phyloP scores from a whole-genome alignment of 2,329 filamentous ascomycete species.

The Beauveria rudraprayagi region DNA sequence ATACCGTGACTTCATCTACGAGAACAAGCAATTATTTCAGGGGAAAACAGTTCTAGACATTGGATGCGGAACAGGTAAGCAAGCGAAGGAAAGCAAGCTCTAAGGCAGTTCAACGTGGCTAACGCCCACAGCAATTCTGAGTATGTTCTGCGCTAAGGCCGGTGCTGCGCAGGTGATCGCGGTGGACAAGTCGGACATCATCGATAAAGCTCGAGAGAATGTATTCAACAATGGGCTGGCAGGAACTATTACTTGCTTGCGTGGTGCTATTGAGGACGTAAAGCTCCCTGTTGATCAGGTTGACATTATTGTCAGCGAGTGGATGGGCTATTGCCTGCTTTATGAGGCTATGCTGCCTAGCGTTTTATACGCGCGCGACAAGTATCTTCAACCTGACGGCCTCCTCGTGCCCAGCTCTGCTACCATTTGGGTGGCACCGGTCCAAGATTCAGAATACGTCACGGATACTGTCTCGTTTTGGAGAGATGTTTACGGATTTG shows the following conservation, averaged over 20 bases:
- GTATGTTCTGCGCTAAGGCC: slow-evolving; percentile 89
- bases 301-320: slow-evolving; percentile 92
- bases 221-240: slow-evolving; percentile 72
- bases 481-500: slow-evolving; percentile 89
- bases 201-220: slow-evolving; percentile 78
- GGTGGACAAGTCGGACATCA: slow-evolving; percentile 87
- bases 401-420: slow-evolving; percentile 82
- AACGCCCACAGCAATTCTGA: slow-evolving; percentile 59
- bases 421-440: slow-evolving; percentile 73
- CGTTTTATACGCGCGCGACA: slow-evolving; percentile 79
- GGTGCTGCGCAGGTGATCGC: slow-evolving; percentile 81
- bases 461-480: slow-evolving; percentile 76
- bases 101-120: background rate
- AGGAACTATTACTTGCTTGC: slow-evolving; percentile 67
- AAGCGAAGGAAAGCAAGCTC: background rate
- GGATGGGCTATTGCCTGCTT: slow-evolving; percentile 93
- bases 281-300: slow-evolving; percentile 68
- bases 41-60: slow-evolving; percentile 86
- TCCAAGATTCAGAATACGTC: slow-evolving; percentile 70
- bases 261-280: slow-evolving; percentile 84
- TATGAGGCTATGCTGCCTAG: slow-evolving; percentile 97
- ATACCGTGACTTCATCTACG: slow-evolving; percentile 92
- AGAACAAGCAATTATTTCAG: slow-evolving; percentile 78
- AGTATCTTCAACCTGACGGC: slow-evolving; percentile 71
- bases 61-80: slow-evolving; percentile 64